These are phyloP conservation scores for Atalantia buxifolia DNA, from an alignment of 345 rosid genomes.

Conservation along the genomic window DNA sequence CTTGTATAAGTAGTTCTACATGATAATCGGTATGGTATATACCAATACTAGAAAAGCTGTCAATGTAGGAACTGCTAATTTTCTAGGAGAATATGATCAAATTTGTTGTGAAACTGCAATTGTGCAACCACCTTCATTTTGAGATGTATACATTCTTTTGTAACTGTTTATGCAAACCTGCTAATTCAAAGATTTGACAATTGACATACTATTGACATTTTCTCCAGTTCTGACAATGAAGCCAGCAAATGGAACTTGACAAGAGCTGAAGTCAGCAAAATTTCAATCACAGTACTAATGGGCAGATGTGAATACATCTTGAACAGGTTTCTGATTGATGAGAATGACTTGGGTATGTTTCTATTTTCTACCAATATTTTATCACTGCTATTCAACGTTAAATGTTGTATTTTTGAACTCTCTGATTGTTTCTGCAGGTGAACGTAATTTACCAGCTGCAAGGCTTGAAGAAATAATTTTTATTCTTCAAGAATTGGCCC, in stretches of 20 bases:
- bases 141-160: background rate
- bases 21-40: background rate
- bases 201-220: slow-evolving; percentile 1
- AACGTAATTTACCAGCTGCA: slow-evolving; percentile 58
- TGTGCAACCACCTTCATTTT: background rate
- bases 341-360: slow-evolving; percentile 61
- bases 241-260: slow-evolving; percentile 51
- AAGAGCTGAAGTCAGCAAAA: slow-evolving; percentile 74
- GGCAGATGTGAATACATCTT: slow-evolving; percentile 75
- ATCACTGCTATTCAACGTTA: background rate
- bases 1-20: background rate
- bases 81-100: background rate
- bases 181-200: slow-evolving; percentile 13
- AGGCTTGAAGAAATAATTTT: slow-evolving; percentile 79
- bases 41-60: background rate
- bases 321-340: slow-evolving; percentile 67
- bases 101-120: background rate
- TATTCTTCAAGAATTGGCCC: slow-evolving; percentile 65
- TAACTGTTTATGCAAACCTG: background rate
- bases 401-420: slow-evolving; percentile 5
- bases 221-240: slow-evolving; percentile 46
- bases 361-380: background rate
- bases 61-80: background rate
- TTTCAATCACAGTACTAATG: slow-evolving; percentile 56
- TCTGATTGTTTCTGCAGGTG: slow-evolving; percentile 42